Base-by-base conservation (phyloP, 2,329 filamentous ascomycete species). In the Ascochyta pisi region DNA sequence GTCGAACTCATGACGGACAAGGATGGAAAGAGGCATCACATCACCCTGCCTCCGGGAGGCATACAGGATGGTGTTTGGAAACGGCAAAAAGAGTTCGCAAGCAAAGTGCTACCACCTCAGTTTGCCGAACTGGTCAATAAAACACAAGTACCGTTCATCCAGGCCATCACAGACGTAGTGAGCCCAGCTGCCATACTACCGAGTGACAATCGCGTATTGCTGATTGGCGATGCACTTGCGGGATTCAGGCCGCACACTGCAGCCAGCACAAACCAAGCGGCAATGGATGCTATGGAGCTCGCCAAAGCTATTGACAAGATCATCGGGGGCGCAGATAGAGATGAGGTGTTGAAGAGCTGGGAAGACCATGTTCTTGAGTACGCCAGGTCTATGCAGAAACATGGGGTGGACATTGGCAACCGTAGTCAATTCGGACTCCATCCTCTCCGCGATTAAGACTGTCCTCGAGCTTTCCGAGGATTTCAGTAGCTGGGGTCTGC, bases 191-290 rank as follows among this genome's bases (percentile, higher is more conserved):
- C 76, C 7, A 58, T 50, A 1, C 10, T 64, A 22, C 77, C 78
- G 26, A 68, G 70, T 2, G 72, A 71, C 16, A 78, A 76, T 0
- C 76, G 73, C 34, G 62, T 82, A 0, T 42, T 82, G 6, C 57
- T 82, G 3, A 77, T 81, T 0, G 80, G 80, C 1, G 80, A 83
- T 63, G 77, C 80, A 0, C 62, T 81, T 41, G 73, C 76, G 0
- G 73, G 76, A 0, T 77, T 82, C 10, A 60, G 81, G 27, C 79
- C 80, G 8, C 79, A 82, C 46, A 71, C 75, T 4, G 80, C 73
- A 0, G 68, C 75, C 22, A 78, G 77, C 13, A 79, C 80, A 0
- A 75, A 78, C 9, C 79, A 82, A 54, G 79, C 78, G 3, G 79
- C 79, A 0, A 70, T 75, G 41, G 74, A 82, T 55, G 76, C 76